phyloP scores from a whole-genome alignment of 768 basidiomycete species.

The Xerocomus spinulosus region DNA sequence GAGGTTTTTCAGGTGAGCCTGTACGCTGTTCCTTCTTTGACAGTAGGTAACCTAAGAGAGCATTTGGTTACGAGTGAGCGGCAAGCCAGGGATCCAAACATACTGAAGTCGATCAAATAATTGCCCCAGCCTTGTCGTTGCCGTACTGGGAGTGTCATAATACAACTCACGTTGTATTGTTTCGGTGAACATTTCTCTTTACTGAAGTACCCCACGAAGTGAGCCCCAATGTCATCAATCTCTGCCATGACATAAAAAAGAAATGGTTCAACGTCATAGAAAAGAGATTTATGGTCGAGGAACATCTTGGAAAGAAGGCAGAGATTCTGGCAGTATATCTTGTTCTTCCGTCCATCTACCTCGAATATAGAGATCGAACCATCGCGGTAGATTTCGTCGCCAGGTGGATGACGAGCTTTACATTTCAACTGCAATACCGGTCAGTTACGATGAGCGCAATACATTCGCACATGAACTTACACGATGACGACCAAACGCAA shows the following conservation, averaged over 20 bases:
- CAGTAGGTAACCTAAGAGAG: slow-evolving; percentile 75
- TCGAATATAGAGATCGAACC: slow-evolving; percentile 88
- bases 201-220: slow-evolving; percentile 97
- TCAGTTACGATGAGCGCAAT: slow-evolving; percentile 6
- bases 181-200: slow-evolving; percentile 97
- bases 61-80: not conserved
- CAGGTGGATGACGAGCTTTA: slow-evolving; percentile 91
- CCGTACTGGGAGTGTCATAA: slow-evolving; percentile 95
- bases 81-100: slow-evolving; percentile 10
- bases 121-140: slow-evolving; percentile 97
- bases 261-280: slow-evolving; percentile 99
- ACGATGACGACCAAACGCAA: slow-evolving; percentile 79
- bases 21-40: slow-evolving; percentile 90
- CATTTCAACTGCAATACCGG: slow-evolving; percentile 75
- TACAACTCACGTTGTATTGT: slow-evolving; percentile 97
- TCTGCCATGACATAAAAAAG: slow-evolving; percentile 98
- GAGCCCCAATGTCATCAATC: slow-evolving; percentile 80
- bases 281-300: slow-evolving; percentile 96
- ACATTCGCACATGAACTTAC: slow-evolving; percentile 42
- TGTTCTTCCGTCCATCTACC: slow-evolving; percentile 97
- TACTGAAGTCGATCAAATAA: slow-evolving; percentile 96
- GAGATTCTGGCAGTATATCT: slow-evolving; percentile 99
- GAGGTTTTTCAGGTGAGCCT: slow-evolving; percentile 94
- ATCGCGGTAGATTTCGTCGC: slow-evolving; percentile 97
- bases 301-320: slow-evolving; percentile 99